Evolutionary conservation across 192 early-diverging fungal species (phyloP), one percentile per base, ranked within the genome.

Genomic region (Gonapodya prolifera): DNA sequence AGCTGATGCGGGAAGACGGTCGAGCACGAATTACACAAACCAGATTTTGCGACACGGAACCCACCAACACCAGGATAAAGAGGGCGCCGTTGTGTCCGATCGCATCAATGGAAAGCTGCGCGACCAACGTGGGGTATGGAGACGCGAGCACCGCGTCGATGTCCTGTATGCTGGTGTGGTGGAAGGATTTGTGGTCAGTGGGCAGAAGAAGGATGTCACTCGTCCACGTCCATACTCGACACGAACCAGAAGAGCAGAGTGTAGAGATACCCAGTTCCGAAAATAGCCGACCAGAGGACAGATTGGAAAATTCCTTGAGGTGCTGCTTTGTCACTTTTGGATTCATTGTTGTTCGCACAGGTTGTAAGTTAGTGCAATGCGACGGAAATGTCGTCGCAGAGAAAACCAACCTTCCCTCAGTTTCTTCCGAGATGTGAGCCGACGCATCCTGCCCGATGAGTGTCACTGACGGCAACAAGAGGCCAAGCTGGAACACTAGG

Each of bases 361-460:
- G n/a, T n/a, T n/a, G n/a, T n/a, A n/a, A n/a, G n/a, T n/a, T n/a
- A n/a, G n/a, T n/a, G n/a, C n/a, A n/a, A n/a, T n/a, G n/a, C n/a
- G n/a, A n/a, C n/a, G n/a, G n/a, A n/a, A n/a, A n/a, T n/a, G n/a
- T n/a, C n/a, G n/a, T n/a, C n/a, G n/a, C n/a, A n/a, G n/a, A n/a
- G n/a, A n/a, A 32, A 61, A 61, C 45, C 8, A 23, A 61, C 45
- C 45, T 61, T 61, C 45, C 69, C 45, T 85, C 32, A 45, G 84
- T 85, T 76, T 84, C 83, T 76, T 84, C 83, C 29, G 80, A 76
- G 75, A 85, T 79, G 83, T 85, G 84, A 8, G 84, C 84, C 13
- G 83, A 82, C 30, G 83, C 80, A 73, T 85, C 84, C 70, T 85
- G 84, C 28, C 84, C 84, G 28, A 83, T 75, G 34, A 81, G 34